Evolutionary conservation across 306 rosid genomes (phyloP).

Genomic region (Sphenostylis stenocarpa): DNA sequence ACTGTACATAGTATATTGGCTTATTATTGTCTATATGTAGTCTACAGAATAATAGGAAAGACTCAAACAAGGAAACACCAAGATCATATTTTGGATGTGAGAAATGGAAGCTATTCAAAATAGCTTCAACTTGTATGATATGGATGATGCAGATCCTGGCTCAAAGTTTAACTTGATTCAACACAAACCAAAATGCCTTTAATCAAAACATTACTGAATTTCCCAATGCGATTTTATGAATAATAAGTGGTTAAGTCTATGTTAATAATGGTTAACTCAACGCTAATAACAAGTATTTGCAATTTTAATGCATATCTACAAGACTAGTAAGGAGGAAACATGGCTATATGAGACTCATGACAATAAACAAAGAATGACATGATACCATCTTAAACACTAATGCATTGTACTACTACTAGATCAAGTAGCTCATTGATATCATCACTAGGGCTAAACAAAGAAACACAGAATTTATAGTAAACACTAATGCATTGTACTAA

Average conservation of each 20-base stretch:
- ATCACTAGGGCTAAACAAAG: neutral
- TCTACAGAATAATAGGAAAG: slow-evolving; percentile 13
- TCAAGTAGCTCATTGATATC: slow-evolving; percentile 15
- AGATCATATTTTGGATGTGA: neutral
- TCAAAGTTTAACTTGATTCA: no score
- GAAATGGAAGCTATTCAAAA: no score
- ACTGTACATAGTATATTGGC: no score
- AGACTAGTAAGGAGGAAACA: neutral
- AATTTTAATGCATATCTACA: neutral
- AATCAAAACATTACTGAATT: slow-evolving; percentile 15
- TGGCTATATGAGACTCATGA: neutral
- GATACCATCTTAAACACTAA: neutral
- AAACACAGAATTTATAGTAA: slow-evolving; percentile 17
- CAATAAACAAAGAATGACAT: neutral
- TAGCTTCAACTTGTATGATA: no score
- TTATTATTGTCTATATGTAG: slow-evolving; percentile 5
- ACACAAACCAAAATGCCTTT: neutral
- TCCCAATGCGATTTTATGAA: neutral
- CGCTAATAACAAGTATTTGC: neutral
- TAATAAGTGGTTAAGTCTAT: no score
- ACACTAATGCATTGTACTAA: neutral
- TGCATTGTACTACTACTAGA: no score
- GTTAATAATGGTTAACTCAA: neutral
- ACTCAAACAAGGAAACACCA: slow-evolving; percentile 18
- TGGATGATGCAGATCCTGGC: no score